phyloP scores from a whole-genome alignment of 1,284 basidiomycete species.

The Rhodotorula sp. region DNA sequence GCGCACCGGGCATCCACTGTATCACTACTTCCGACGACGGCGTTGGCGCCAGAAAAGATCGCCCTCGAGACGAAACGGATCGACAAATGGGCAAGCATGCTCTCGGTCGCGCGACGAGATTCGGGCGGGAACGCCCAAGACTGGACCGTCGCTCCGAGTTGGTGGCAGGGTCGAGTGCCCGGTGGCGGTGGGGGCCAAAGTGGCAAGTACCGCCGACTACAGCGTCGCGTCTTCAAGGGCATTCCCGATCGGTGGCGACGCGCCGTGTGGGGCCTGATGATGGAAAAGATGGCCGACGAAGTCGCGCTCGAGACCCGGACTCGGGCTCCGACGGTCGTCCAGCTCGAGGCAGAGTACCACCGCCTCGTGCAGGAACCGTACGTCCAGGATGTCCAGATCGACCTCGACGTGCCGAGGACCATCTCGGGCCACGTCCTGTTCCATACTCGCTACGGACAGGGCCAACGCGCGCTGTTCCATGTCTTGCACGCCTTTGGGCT shows the following conservation, averaged over 20 bases:
- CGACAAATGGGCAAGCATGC: conserved; percentile 85
- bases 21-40: conserved; percentile 30
- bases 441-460: conserved; percentile 90
- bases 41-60: conserved; percentile 14
- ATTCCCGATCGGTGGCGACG: conserved; percentile 93
- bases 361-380: conserved; percentile 71
- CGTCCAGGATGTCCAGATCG: conserved; percentile 92
- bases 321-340: conserved; percentile 22
- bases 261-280: conserved; percentile 70
- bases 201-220: conserved; percentile 49
- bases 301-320: conserved; percentile 9
- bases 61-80: conserved; percentile 69
- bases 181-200: conserved; percentile 37
- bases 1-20: conserved; percentile 23
- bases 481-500: conserved; percentile 77
- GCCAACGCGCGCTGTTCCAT: conserved; percentile 89
- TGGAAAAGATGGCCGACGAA: conserved; percentile 34
- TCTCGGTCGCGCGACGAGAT: conserved; percentile 56
- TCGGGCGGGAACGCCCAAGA: conserved; percentile 69
- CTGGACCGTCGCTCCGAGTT: conserved; percentile 67
- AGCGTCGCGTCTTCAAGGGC: conserved; percentile 84
- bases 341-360: conserved; percentile 57
- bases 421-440: conserved; percentile 95
- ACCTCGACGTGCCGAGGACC: conserved; percentile 94
- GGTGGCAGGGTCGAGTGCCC: conserved; percentile 59